Percentiles rank a stretch among this genome's conserved stretches.
Conservation (phyloP, 176 grass and related monocot genomes). For the Musa troglodytarum region DNA sequence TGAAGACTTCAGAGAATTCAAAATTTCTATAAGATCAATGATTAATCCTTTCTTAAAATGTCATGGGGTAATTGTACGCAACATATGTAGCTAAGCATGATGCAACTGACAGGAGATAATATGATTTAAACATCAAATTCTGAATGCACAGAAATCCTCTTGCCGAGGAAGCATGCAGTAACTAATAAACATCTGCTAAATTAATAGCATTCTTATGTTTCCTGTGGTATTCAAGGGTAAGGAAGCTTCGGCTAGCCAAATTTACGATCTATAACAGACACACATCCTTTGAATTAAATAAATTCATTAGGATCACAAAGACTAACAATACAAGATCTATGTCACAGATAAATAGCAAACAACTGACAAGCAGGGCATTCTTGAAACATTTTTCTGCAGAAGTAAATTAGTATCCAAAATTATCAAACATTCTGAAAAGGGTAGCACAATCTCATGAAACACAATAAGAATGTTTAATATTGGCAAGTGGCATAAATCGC, state of each 20-base stretch:
- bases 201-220: neutral
- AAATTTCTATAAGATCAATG: neutral
- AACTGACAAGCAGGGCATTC: too few relatives aligned
- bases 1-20: neutral
- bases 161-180: too few relatives aligned
- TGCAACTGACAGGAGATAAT: neutral
- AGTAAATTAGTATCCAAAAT: too few relatives aligned
- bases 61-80: neutral
- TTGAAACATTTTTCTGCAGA: too few relatives aligned
- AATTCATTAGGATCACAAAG: neutral
- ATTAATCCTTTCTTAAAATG: neutral
- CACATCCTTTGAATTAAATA: too few relatives aligned
- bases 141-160: too few relatives aligned
- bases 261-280: neutral
- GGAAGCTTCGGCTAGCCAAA: neutral
- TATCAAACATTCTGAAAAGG: too few relatives aligned
- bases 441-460: too few relatives aligned
- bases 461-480: too few relatives aligned
- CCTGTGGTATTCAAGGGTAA: neutral
- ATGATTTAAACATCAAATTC: too few relatives aligned
- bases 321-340: neutral
- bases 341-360: too few relatives aligned
- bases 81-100: neutral
- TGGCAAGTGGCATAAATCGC: too few relatives aligned
- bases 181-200: neutral